Conservation (phyloP, 2,329 filamentous ascomycete genomes). For the Curvularia spicifera region DNA sequence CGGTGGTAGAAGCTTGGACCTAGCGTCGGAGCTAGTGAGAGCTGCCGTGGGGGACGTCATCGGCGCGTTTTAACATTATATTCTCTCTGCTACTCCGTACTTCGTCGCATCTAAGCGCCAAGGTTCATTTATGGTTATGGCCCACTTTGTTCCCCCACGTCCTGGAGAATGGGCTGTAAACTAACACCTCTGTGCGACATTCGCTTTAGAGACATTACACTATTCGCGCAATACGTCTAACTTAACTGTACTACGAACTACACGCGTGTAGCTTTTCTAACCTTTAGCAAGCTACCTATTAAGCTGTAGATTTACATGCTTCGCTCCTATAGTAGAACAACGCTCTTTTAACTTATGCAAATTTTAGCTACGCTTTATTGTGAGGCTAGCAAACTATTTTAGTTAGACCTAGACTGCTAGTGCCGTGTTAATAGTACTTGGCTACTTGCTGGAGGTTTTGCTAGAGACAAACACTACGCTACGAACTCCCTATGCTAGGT, state of each 20-base stretch:
- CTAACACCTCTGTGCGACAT: background rate
- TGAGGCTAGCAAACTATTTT: conserved; percentile 5
- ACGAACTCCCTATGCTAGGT: background rate
- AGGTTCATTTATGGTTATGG: background rate
- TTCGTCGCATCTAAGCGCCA: no score
- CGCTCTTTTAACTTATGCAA: conserved; percentile 26
- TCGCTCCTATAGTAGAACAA: conserved; percentile 16
- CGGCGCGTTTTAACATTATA: background rate
- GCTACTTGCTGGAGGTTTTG: conserved; percentile 1
- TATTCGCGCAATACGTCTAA: background rate
- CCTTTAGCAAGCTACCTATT: conserved; percentile 14
- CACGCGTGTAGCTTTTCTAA: background rate
- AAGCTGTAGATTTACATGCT: conserved; percentile 21
- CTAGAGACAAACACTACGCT: background rate
- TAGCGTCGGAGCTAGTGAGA: conserved; percentile 5
- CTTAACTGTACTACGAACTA: background rate
- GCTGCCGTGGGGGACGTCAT: conserved; percentile 9
- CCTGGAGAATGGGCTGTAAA: background rate
- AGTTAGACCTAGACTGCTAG: background rate
- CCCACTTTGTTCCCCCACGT: background rate
- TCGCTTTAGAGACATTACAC: background rate
- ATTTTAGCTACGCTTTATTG: conserved; percentile 9
- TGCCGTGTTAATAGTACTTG: background rate
- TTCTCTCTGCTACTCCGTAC: no score
- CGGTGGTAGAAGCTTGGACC: conserved; percentile 23